Evolutionary conservation across 2,329 filamentous ascomycete genomes (phyloP).

Genomic region (Xylariomycetidae sp.): DNA sequence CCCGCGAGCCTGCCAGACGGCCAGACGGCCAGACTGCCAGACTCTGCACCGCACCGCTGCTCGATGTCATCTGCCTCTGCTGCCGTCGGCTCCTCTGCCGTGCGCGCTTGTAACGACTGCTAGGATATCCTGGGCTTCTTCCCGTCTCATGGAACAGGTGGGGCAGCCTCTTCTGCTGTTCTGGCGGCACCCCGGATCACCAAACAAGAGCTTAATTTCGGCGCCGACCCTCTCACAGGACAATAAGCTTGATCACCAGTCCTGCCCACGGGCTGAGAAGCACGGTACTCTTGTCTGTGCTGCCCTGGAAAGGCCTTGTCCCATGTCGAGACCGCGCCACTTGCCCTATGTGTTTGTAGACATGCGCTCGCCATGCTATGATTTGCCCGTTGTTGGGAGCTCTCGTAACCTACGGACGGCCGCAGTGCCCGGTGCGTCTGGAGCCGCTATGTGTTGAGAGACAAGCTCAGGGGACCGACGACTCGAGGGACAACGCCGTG

Average conservation of each 20-base stretch:
- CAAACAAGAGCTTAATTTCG: slow-evolving; percentile 10
- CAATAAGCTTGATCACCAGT: slow-evolving; percentile 15
- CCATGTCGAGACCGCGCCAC: slow-evolving; percentile 20
- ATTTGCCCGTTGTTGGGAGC: slow-evolving; percentile 20
- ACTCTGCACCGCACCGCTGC: slow-evolving; percentile 12
- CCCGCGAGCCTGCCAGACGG: slow-evolving; percentile 15
- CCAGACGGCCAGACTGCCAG: no score
- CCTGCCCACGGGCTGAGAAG: slow-evolving; percentile 6
- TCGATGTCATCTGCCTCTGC: slow-evolving; percentile 21
- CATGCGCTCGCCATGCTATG: slow-evolving; percentile 19
- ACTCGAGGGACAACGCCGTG: no score
- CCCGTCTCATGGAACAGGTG: slow-evolving; percentile 26
- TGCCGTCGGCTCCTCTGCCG: slow-evolving; percentile 14
- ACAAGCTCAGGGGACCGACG: slow-evolving; percentile 26
- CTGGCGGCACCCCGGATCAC: slow-evolving; percentile 8
- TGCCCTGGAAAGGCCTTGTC: slow-evolving; percentile 12
- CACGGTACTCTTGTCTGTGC: slow-evolving; percentile 9
- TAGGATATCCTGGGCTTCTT: slow-evolving; percentile 20
- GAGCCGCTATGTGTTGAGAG: slow-evolving; percentile 24
- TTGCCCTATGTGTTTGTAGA: slow-evolving; percentile 26
- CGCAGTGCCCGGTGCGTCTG: slow-evolving; percentile 31
- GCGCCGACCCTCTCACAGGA: slow-evolving; percentile 11
- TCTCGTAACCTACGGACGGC: slow-evolving; percentile 27
- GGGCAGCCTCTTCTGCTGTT: slow-evolving; percentile 18
- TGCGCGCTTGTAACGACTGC: slow-evolving; percentile 12